Evolutionary conservation across 441 rosid species (phyloP).

Genomic region (Theobroma grandiflorum): DNA sequence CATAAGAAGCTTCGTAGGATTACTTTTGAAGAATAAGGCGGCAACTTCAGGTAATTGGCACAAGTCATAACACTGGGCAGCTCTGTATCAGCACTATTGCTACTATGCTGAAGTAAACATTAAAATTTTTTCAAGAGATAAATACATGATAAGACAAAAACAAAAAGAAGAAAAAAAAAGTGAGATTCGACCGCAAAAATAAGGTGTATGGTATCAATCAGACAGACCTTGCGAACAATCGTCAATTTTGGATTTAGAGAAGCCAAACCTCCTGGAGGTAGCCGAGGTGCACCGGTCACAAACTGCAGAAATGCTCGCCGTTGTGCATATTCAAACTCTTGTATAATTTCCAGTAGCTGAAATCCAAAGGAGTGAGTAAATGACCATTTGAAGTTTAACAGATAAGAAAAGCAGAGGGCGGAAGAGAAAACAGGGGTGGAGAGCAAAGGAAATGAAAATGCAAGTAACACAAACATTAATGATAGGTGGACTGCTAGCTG

Average conservation of each 20-base stretch:
- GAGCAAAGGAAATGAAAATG: constrained; percentile 18
- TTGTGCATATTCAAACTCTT: constrained; percentile 69
- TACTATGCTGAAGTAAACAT: constrained; percentile 64
- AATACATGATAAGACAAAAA: background rate
- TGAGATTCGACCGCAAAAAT: background rate
- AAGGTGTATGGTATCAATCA: background rate
- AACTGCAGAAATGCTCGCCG: constrained; percentile 89
- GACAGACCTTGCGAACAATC: constrained; percentile 86
- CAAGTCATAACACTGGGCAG: constrained; percentile 99
- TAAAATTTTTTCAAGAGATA: constrained; percentile 14
- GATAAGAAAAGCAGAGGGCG: background rate
- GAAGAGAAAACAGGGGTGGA: background rate
- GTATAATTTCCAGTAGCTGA: constrained; percentile 84
- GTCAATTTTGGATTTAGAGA: constrained; percentile 94
- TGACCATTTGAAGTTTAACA: constrained; percentile 10
- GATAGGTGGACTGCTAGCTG: constrained; percentile 93
- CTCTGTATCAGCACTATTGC: constrained; percentile 74
- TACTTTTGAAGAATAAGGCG: constrained; percentile 94
- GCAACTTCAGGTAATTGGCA: constrained; percentile 96
- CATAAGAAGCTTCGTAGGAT: constrained; percentile 26
- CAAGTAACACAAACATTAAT: constrained; percentile 54
- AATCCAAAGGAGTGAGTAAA: constrained; percentile 30
- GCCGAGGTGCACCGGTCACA: constrained; percentile 96
- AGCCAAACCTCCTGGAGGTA: constrained; percentile 96
- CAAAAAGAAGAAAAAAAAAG: background rate